These are phyloP conservation scores for Phialemonium atrogriseum DNA, from an alignment of 2,329 filamentous ascomycete species.

Conservation along the genomic window DNA sequence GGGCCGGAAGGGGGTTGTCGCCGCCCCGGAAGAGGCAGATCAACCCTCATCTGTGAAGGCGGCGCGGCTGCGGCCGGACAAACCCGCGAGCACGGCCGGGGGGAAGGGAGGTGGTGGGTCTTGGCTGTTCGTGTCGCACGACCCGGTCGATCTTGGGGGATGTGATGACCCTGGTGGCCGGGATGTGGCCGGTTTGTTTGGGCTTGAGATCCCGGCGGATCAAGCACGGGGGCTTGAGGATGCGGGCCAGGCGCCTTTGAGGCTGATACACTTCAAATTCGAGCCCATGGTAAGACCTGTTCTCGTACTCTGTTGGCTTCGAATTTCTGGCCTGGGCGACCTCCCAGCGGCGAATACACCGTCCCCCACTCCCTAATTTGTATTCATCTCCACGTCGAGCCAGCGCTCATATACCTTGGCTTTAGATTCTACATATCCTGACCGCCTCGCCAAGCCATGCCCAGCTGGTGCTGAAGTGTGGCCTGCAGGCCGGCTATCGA, in stretches of 20 bases:
- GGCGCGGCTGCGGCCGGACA: conserved; percentile 7
- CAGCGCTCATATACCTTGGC: too few species aligned
- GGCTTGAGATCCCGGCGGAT: conserved; percentile 30
- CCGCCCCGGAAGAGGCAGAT: too few species aligned
- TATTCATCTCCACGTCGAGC: too few species aligned
- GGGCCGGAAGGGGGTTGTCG: conserved; percentile 43
- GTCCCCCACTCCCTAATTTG: conserved; percentile 3
- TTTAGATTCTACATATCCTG: conserved; percentile 79
- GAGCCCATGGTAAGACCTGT: conserved; percentile 92
- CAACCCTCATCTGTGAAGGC: too few species aligned
- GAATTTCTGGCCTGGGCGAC: too few species aligned
- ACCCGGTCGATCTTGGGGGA: conserved; percentile 40
- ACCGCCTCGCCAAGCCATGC: conserved; percentile 68
- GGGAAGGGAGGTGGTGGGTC: conserved; percentile 78
- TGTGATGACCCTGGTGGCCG: conserved; percentile 19
- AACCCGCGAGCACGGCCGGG: conserved; percentile 36
- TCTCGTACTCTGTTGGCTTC: too few species aligned
- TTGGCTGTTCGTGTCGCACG: conserved; percentile 87
- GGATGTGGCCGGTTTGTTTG: conserved; percentile 19
- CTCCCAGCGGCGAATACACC: too few species aligned
- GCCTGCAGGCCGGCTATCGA: conserved; percentile 74
- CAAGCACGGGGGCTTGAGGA: conserved; percentile 17
- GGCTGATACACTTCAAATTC: conserved; percentile 78
- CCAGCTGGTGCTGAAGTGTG: conserved; percentile 66
- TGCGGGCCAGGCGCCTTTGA: conserved; percentile 15